A percentile compares a stretch with the other conserved stretches of the same genome.
These are phyloP conservation scores for Vaccinium macrocarpon DNA, from an alignment of 148 eudicot genomes.

Conservation along the genomic window DNA sequence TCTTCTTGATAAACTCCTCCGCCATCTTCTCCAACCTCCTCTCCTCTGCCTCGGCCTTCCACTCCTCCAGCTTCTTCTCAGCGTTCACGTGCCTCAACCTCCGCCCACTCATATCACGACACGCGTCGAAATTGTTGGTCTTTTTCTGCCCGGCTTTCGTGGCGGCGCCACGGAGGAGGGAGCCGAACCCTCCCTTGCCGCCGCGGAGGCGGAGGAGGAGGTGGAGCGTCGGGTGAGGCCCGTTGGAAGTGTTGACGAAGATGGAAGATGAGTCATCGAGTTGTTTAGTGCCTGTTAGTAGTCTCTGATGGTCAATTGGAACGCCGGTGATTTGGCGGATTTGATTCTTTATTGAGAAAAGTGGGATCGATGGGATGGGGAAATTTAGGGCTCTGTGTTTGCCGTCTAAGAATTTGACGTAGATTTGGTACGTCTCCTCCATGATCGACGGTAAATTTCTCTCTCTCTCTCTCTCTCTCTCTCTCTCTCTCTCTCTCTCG, in stretches of 20 bases:
- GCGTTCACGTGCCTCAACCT: conserved; percentile 91
- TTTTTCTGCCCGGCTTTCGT: conserved; percentile 95
- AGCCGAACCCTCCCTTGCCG: conserved; percentile 98
- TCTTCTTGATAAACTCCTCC: conserved; percentile 80
- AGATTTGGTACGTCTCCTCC: conserved; percentile 15
- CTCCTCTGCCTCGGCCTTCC: conserved; percentile 77
- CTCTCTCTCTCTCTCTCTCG: background rate
- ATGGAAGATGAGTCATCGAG: background rate
- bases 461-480: too few species aligned
- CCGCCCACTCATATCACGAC: conserved; percentile 97
- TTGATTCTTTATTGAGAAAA: background rate
- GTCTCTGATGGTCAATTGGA: conserved; percentile 1
- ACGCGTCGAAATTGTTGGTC: conserved; percentile 95
- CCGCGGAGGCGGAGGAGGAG: conserved; percentile 64
- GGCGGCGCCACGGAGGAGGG: conserved; percentile 85
- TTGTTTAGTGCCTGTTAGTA: conserved; percentile 10
- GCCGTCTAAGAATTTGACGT: conserved; percentile 6
- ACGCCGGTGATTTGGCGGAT: conserved; percentile 12
- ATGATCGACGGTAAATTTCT: background rate
- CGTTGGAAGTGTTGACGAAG: background rate
- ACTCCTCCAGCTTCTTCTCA: conserved; percentile 95
- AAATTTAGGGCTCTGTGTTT: conserved; percentile 19
- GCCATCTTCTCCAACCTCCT: conserved; percentile 86
- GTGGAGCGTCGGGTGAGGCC: conserved; percentile 28
- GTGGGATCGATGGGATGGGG: conserved; percentile 7